Percentiles rank a stretch among this genome's conserved stretches.
Conservation (phyloP, 164 flowering plant species). For the Nelumbo lutea region DNA sequence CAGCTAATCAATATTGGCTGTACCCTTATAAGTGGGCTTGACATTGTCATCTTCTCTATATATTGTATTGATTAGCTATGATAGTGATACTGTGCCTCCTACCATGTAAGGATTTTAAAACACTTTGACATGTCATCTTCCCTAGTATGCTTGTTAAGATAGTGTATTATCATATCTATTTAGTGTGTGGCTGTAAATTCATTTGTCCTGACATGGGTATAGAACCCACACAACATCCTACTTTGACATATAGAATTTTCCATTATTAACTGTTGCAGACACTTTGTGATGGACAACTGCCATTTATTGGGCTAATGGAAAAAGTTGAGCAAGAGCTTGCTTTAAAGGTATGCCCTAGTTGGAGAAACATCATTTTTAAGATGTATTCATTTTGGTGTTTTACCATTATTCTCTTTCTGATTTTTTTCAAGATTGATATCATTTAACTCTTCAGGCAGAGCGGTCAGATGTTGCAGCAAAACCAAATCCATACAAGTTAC, state of each 20-base stretch:
- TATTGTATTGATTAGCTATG: no score
- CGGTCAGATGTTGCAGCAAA: slow-evolving; percentile 68
- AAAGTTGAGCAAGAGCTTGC: slow-evolving; percentile 81
- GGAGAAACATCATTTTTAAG: neutral
- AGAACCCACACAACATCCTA: neutral
- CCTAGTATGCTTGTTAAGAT: neutral
- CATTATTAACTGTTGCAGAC: slow-evolving; percentile 34
- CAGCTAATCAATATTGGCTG: no score
- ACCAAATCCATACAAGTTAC: slow-evolving; percentile 71
- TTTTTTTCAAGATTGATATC: slow-evolving; percentile 3
- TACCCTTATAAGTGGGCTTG: no score
- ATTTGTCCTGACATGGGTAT: neutral
- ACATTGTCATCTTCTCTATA: no score
- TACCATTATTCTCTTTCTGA: neutral
- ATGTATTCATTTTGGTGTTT: neutral
- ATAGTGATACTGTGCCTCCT: no score
- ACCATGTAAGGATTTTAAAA: no score
- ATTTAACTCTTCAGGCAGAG: slow-evolving; percentile 53
- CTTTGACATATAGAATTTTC: neutral
- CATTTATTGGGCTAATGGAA: slow-evolving; percentile 79
- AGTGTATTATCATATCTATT: neutral
- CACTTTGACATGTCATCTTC: neutral
- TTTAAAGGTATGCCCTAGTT: slow-evolving; percentile 64
- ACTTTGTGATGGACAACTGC: slow-evolving; percentile 80
- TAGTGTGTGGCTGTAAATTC: neutral